Conservation (phyloP, 306 rosid species). For the Ziziphus jujuba region DNA sequence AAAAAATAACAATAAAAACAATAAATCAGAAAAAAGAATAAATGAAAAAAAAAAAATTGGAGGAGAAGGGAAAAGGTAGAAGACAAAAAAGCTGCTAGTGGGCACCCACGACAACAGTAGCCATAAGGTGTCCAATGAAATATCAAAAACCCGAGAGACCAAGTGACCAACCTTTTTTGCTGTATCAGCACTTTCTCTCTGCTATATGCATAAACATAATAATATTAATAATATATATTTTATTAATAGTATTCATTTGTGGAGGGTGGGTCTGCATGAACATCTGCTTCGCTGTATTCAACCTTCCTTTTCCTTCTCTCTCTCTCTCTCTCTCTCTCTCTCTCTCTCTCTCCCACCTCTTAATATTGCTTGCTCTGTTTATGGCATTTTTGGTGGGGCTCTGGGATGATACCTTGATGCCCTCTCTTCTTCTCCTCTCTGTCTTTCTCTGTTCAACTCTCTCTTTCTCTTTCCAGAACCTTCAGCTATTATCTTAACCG, state of each 20-base stretch:
- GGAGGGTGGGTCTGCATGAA: slow-evolving; percentile 46
- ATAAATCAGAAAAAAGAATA: not conserved
- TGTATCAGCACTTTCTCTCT: slow-evolving; percentile 41
- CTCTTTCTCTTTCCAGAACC: slow-evolving; percentile 9
- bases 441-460: not conserved
- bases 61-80: slow-evolving; percentile 8
- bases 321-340: slow-evolving; percentile 19
- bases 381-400: slow-evolving; percentile 47
- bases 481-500: slow-evolving; percentile 26
- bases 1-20: not conserved
- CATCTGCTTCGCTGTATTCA: slow-evolving; percentile 67
- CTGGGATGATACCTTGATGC: slow-evolving; percentile 22
- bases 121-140: slow-evolving; percentile 33
- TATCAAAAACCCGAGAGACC: slow-evolving; percentile 24
- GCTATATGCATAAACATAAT: slow-evolving; percentile 4
- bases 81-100: slow-evolving; percentile 58
- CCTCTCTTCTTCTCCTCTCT: slow-evolving; percentile 19
- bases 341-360: slow-evolving; percentile 14
- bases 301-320: slow-evolving; percentile 33
- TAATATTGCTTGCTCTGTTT: slow-evolving; percentile 31
- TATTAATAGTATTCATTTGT: slow-evolving; percentile 18
- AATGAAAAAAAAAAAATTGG: slow-evolving; percentile 14
- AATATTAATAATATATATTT: slow-evolving; percentile 8
- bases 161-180: slow-evolving; percentile 33
- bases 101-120: slow-evolving; percentile 54